phyloP scores from a whole-genome alignment of 768 basidiomycete species.

The Suillus brevipes region DNA sequence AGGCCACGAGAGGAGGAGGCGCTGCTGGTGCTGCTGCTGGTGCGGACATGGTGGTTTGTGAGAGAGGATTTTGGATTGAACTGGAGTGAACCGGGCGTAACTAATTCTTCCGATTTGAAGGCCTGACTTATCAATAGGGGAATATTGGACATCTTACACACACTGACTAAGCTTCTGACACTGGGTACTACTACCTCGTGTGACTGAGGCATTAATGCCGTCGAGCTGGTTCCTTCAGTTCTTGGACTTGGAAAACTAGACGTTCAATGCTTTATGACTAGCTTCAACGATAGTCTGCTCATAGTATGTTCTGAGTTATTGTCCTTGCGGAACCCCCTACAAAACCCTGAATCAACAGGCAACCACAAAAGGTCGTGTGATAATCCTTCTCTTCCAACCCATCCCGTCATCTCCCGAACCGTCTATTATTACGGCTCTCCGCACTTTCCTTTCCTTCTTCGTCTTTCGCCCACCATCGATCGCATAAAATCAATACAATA shows the following conservation, averaged over 20 bases:
- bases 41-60: neutral
- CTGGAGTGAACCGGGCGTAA: conserved; percentile 6
- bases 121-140: conserved; percentile 1
- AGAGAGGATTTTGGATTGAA: neutral
- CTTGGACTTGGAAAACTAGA: neutral
- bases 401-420: conserved; percentile 1
- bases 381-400: neutral
- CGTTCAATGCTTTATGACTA: neutral
- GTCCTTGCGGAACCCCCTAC: neutral
- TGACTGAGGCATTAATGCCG: neutral
- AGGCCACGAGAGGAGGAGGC: conserved; percentile 8
- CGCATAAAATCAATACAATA: neutral
- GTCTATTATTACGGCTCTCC: neutral
- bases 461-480: neutral
- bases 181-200: neutral
- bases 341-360: neutral
- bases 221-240: neutral
- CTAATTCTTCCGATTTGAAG: conserved; percentile 4
- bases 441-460: neutral
- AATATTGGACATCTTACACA: neutral
- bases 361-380: neutral
- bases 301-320: too few species aligned
- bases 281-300: neutral
- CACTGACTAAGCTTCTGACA: neutral
- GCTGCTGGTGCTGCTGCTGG: neutral